Base-by-base conservation (phyloP, 2,329 filamentous ascomycete species). In the Penicillium frequentans region DNA sequence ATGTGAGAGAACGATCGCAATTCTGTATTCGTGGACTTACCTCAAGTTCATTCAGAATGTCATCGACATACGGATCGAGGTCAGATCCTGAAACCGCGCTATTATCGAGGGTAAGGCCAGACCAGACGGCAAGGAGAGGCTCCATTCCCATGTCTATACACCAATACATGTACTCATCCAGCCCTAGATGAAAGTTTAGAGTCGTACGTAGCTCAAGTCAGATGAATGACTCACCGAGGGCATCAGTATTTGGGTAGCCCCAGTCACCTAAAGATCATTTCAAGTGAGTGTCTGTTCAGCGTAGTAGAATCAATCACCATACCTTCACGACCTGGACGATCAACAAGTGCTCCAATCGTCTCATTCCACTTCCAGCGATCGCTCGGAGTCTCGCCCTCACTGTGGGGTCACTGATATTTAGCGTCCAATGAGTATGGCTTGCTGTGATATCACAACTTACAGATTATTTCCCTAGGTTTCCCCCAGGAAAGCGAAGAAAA, bases 381-480 rank as follows among this genome's bases (percentile, higher is more conserved):
- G 47, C 63, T 54, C 59, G 67, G 42, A 52, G 35, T 58, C 33
- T 64, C 53, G 26, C 65, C 67, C 59, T 67, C 66, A 13, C 63
- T 65, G 9, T 13, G 43, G 23, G 13, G 26, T 50, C 50, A 58
- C 5, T 48, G 5, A 24, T 1, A 19, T 46, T 46, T 47, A 23
- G 11, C 8, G 21, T n/a, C 3, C 6, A 24, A 52, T 1, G 63
- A 19, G 9, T 53, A 9, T 14, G 27, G 29, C 21, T 19, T 5
- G n/a, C 43, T 42, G n/a, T 4, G 6, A 31, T 3, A 5, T 33
- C 16, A 66, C 72, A 16, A 66, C 72, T 56, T 67, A 72, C 69
- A 87, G 72, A 75, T 85, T 86, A 68, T 86, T 86, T 24, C n/a
- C n/a, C n/a, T n/a, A n/a, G n/a, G n/a, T n/a, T n/a, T n/a, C 85